phyloP scores from a whole-genome alignment of 2,329 filamentous ascomycete genomes.

The Penicillium sp. region DNA sequence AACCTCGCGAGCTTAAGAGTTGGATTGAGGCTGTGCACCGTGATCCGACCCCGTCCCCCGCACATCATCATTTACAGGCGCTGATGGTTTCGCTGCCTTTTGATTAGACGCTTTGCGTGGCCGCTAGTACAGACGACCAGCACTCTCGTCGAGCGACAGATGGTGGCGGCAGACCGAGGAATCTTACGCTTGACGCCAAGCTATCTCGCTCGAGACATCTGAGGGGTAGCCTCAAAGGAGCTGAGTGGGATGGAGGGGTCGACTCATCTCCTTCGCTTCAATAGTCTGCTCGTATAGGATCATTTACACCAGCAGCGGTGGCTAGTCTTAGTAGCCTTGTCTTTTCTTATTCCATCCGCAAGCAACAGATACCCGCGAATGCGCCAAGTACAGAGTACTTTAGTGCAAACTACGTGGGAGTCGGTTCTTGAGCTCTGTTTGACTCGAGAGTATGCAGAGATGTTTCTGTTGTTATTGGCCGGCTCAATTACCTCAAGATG shows the following conservation, averaged over 20 bases:
- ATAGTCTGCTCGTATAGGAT: slow-evolving; percentile 10
- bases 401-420: slow-evolving; percentile 1
- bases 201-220: slow-evolving; percentile 14
- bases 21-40: slow-evolving; percentile 36
- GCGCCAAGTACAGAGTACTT: slow-evolving; percentile 4
- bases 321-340: not conserved
- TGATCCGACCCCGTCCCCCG: slow-evolving; percentile 33
- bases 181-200: slow-evolving; percentile 17
- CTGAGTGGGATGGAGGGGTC: slow-evolving; percentile 1
- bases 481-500: not conserved
- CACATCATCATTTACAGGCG: slow-evolving; percentile 26
- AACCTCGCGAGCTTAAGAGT: slow-evolving; percentile 21
- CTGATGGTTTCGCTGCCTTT: slow-evolving; percentile 27
- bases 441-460: slow-evolving; percentile 2
- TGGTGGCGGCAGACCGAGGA: slow-evolving; percentile 14
- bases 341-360: slow-evolving; percentile 9
- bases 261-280: slow-evolving; percentile 3
- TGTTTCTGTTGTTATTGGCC: not conserved
- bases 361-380: not conserved
- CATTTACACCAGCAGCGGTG: slow-evolving; percentile 3
- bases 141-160: slow-evolving; percentile 7
- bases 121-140: slow-evolving; percentile 4
- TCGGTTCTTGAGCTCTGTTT: not conserved
- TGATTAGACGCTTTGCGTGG: slow-evolving; percentile 14
- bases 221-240: slow-evolving; percentile 17